phyloP scores from a whole-genome alignment of 2,329 filamentous ascomycete species.

The Exophiala mesophila region DNA sequence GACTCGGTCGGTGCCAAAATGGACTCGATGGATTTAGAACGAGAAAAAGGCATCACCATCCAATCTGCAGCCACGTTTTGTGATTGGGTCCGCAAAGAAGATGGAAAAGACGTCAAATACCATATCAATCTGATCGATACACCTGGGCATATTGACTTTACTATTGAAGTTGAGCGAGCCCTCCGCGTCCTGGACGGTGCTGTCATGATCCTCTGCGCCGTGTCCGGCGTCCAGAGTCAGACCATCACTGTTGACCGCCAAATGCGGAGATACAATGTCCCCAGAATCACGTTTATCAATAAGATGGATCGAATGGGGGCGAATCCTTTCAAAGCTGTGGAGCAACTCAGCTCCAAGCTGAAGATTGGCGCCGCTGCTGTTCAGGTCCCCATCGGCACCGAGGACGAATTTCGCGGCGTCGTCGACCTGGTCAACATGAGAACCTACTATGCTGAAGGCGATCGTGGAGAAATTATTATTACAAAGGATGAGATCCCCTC shows the following conservation, averaged over 20 bases:
- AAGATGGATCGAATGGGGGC: conserved; percentile 99
- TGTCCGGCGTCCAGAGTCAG: conserved; percentile 94
- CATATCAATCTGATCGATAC: conserved; percentile 99
- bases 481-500: conserved; percentile 76
- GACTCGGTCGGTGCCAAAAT: conserved; percentile 97
- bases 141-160: conserved; percentile 97
- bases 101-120: conserved; percentile 82
- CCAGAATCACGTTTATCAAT: conserved; percentile 93
- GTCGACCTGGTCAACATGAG: conserved; percentile 91
- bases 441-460: conserved; percentile 85
- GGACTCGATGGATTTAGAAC: conserved; percentile 98
- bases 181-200: conserved; percentile 92
- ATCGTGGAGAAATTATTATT: conserved; percentile 68
- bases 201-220: conserved; percentile 96
- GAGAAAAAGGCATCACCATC: conserved; percentile 98
- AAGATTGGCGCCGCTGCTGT: conserved; percentile 88
- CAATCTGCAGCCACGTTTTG: conserved; percentile 97
- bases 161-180: conserved; percentile 95
- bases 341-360: conserved; percentile 95
- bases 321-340: conserved; percentile 95
- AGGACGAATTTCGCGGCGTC: conserved; percentile 81
- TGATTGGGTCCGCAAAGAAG: conserved; percentile 85
- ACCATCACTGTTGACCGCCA: conserved; percentile 97
- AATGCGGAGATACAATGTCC: conserved; percentile 97
- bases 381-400: conserved; percentile 82